Percentiles rank a stretch among this genome's conserved stretches.
Conservation (phyloP, 2,329 filamentous ascomycete species). For the Hypomyces perniciosus region DNA sequence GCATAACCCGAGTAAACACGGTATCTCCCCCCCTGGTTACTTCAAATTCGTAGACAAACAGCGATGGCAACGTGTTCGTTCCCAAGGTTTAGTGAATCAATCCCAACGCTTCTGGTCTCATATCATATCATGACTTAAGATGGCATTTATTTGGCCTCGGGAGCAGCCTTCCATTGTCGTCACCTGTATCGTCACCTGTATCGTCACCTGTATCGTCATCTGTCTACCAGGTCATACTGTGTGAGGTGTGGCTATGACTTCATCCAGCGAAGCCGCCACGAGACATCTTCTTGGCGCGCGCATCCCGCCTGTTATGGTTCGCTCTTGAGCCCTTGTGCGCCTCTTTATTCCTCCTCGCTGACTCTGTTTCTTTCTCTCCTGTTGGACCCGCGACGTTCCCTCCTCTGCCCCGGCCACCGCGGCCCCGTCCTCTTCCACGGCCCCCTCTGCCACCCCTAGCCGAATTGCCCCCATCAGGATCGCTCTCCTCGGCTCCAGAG, state of each 20-base stretch:
- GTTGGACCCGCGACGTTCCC: constrained; percentile 59
- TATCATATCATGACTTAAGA: no score
- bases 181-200: no score
- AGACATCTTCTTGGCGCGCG: constrained; percentile 59
- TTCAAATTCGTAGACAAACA: no score
- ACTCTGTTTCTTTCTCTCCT: constrained; percentile 65
- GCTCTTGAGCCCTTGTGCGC: constrained; percentile 74
- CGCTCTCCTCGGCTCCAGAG: constrained; percentile 53
- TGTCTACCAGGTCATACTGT: background rate
- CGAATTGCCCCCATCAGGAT: constrained; percentile 37
- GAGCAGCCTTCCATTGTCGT: no score
- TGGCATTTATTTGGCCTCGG: no score
- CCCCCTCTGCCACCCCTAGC: constrained; percentile 42
- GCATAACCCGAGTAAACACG: background rate
- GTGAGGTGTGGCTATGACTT: constrained; percentile 9
- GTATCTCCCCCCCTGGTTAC: no score
- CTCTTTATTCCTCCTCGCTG: constrained; percentile 70
- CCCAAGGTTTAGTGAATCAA: no score
- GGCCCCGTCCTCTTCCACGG: constrained; percentile 36
- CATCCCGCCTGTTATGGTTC: constrained; percentile 80
- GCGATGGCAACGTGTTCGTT: no score
- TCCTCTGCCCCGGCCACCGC: constrained; percentile 42
- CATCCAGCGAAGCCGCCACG: constrained; percentile 38
- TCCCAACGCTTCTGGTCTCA: no score
- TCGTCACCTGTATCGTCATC: no score